A percentile compares a stretch with the other conserved stretches of the same genome.
Evolutionary conservation across 805 yeast species (phyloP).

Genomic region (Ogataea nonfermentans): DNA sequence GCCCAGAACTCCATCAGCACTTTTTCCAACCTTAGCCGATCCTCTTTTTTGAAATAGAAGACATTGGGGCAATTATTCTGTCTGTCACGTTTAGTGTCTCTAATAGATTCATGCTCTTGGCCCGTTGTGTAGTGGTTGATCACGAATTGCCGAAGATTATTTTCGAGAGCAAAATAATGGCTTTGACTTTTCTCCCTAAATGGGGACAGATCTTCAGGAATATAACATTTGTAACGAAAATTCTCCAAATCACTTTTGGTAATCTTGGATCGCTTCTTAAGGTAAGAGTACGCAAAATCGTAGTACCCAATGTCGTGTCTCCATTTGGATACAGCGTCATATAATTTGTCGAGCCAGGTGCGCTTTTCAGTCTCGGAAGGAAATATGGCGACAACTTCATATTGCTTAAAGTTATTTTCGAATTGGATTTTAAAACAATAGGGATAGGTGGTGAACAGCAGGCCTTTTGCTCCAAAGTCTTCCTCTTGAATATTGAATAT

Average conservation of each 20-base stretch:
- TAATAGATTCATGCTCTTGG: constrained; percentile 12
- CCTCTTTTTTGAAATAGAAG: constrained; percentile 16
- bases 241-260: constrained; percentile 8
- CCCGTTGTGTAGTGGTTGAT: constrained; percentile 12
- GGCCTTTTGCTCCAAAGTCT: constrained; percentile 22
- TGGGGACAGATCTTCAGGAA: constrained; percentile 17
- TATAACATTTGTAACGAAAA: constrained; percentile 16
- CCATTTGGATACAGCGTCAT: constrained; percentile 9
- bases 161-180: constrained; percentile 25
- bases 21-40: constrained; percentile 29
- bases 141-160: constrained; percentile 24
- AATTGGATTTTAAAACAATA: constrained; percentile 44
- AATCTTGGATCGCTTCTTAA: constrained; percentile 17
- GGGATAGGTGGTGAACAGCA: constrained; percentile 32
- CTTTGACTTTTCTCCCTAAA: constrained; percentile 16
- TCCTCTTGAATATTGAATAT: constrained; percentile 25
- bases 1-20: constrained; percentile 34
- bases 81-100: constrained; percentile 9
- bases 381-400: constrained; percentile 44
- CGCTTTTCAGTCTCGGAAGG: constrained; percentile 34
- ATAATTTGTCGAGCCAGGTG: constrained; percentile 41
- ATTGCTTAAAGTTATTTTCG: constrained; percentile 41
- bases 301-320: constrained; percentile 34
- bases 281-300: constrained; percentile 28
- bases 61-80: constrained; percentile 5